A percentile compares a stretch with the other conserved stretches of the same genome.
phyloP scores from a whole-genome alignment of 176 grass and related monocot genomes.

The Carex cristatella region DNA sequence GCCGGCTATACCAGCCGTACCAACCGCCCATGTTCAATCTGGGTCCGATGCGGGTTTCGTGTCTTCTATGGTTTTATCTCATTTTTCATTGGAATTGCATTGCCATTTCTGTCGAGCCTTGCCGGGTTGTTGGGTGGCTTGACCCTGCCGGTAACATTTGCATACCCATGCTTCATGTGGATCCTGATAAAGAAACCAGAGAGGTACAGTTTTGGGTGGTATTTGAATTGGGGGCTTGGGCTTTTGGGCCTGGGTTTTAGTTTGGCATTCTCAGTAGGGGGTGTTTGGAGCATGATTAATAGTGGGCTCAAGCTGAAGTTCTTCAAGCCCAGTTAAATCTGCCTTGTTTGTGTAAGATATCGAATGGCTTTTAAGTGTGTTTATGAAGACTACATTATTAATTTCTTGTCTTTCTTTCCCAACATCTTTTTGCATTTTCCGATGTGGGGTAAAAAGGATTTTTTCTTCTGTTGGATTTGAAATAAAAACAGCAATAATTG shows the following conservation, averaged over 20 bases:
- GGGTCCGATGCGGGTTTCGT: slow-evolving; percentile 80
- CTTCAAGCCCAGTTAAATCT: slow-evolving; percentile 76
- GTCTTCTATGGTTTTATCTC: slow-evolving; percentile 89
- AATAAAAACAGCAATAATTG: too few species aligned
- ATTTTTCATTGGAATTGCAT: slow-evolving; percentile 72
- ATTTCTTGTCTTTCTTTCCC: background rate
- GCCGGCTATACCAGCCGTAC: slow-evolving; percentile 84
- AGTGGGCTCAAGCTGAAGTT: slow-evolving; percentile 92
- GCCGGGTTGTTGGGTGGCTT: slow-evolving; percentile 74
- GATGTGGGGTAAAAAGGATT: too few species aligned
- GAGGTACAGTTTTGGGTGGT: slow-evolving; percentile 74
- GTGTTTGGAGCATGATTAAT: slow-evolving; percentile 87
- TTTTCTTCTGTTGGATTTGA: too few species aligned
- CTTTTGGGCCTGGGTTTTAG: slow-evolving; percentile 71
- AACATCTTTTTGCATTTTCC: too few species aligned
- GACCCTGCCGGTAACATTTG: slow-evolving; percentile 81
- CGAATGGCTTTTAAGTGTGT: background rate
- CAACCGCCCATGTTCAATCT: slow-evolving; percentile 78
- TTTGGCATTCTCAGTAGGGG: slow-evolving; percentile 59
- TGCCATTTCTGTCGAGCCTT: slow-evolving; percentile 90
- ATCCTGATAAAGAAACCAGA: slow-evolving; percentile 87
- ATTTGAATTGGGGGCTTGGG: slow-evolving; percentile 83
- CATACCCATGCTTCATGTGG: slow-evolving; percentile 99
- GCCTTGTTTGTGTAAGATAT: slow-evolving; percentile 9
- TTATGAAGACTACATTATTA: background rate